A percentile compares a stretch with the other conserved stretches of the same genome.
Conservation (phyloP, 2,329 filamentous ascomycete genomes). For the Epichloe sp. region DNA sequence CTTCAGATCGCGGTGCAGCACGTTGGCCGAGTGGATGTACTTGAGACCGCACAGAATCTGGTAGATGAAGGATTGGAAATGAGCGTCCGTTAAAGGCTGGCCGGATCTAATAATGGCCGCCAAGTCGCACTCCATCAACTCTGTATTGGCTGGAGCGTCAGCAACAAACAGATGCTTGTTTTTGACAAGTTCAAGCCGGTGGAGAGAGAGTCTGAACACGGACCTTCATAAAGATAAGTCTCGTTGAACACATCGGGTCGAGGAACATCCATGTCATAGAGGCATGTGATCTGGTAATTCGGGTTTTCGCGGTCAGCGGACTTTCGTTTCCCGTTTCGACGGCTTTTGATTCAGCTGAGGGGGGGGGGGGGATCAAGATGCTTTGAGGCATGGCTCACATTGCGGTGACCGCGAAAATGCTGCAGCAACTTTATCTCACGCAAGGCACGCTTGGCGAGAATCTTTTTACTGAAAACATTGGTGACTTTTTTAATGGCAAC, state of each 20-base stretch:
- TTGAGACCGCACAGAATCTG: constrained; percentile 98
- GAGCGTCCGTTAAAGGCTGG: constrained; percentile 91
- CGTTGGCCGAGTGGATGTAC: constrained; percentile 98
- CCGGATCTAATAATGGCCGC: constrained; percentile 96
- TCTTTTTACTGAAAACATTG: constrained; percentile 99
- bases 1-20: constrained; percentile 92
- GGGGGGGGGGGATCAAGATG: not conserved
- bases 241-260: constrained; percentile 97
- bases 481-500: constrained; percentile 99
- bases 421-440: constrained; percentile 97
- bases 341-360: not conserved
- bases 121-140: constrained; percentile 98
- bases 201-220: not conserved
- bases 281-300: constrained; percentile 70
- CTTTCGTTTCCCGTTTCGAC: not conserved
- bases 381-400: constrained; percentile 41
- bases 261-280: constrained; percentile 99
- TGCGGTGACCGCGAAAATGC: constrained; percentile 86
- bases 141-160: constrained; percentile 31
- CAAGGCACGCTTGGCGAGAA: constrained; percentile 91
- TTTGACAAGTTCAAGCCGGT: not conserved
- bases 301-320: not conserved
- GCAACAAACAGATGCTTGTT: not conserved
- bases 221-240: constrained; percentile 96
- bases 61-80: constrained; percentile 99